Conservation (phyloP, 352 stramenopile species). For the Aphanomyces euteiches region DNA sequence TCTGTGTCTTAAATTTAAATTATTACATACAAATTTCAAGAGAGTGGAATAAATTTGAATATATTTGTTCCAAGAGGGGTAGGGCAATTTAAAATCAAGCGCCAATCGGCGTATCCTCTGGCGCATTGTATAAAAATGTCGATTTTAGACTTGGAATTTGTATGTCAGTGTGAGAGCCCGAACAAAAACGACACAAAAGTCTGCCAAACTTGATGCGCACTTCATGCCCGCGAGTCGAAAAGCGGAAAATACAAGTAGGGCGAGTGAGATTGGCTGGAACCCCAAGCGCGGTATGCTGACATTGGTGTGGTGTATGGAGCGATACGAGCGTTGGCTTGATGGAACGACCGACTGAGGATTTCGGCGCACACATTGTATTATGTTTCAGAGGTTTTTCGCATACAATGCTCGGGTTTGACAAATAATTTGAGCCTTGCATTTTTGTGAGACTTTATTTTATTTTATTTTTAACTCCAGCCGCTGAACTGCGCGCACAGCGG, state of each 20-base stretch:
- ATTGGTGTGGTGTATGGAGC: not conserved
- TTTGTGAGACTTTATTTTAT: conserved; percentile 28
- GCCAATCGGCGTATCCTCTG: conserved; percentile 4
- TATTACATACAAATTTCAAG: not conserved
- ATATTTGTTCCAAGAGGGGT: not conserved
- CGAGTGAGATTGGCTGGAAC: too few relatives aligned
- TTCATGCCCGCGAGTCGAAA: not conserved
- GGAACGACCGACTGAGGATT: not conserved
- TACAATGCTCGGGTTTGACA: not conserved
- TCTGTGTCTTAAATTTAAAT: not conserved
- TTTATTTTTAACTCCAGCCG: conserved; percentile 33
- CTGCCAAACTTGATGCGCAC: not conserved
- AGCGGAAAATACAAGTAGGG: too few relatives aligned
- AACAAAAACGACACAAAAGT: not conserved
- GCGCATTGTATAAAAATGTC: too few relatives aligned
- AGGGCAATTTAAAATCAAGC: conserved; percentile 17
- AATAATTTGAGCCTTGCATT: conserved; percentile 6
- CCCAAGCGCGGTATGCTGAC: too few relatives aligned
- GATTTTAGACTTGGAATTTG: not conserved
- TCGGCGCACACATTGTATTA: not conserved
- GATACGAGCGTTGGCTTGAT: not conserved
- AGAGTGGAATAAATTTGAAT: not conserved
- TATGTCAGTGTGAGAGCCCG: not conserved
- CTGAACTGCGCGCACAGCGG: conserved; percentile 30
- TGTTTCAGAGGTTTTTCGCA: conserved; percentile 3